Percentiles rank a stretch among this genome's conserved stretches.
These are phyloP conservation scores for Wickerhamiella spandovensis DNA, from an alignment of 805 yeast genomes.

Conservation along the genomic window DNA sequence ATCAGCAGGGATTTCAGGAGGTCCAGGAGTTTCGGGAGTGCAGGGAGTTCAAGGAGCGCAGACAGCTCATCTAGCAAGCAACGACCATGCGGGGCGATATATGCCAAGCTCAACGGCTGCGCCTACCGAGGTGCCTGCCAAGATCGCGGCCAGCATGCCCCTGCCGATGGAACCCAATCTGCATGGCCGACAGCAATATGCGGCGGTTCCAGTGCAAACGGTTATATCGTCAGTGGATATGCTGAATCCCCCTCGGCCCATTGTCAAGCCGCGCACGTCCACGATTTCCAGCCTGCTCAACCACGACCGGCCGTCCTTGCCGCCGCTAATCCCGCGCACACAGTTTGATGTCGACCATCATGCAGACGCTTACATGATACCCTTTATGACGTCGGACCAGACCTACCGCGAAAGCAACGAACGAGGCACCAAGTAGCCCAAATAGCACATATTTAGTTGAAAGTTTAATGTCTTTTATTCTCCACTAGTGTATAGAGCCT, in stretches of 20 bases:
- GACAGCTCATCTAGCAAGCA: no score
- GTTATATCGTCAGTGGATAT: neutral
- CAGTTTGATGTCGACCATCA: slow-evolving; percentile 6
- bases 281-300: slow-evolving; percentile 5
- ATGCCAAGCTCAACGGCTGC: neutral
- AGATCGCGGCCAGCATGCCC: neutral
- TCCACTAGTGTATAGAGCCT: no score
- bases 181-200: neutral
- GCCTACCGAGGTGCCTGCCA: neutral
- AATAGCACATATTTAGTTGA: neutral
- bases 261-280: slow-evolving; percentile 8
- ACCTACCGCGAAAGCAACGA: slow-evolving; percentile 15
- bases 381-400: slow-evolving; percentile 3
- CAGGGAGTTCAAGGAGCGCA: no score
- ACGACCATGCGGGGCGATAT: neutral
- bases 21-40: no score
- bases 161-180: neutral
- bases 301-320: slow-evolving; percentile 6
- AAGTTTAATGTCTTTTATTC: neutral
- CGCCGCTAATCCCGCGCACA: slow-evolving; percentile 7
- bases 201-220: neutral
- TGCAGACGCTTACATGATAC: neutral
- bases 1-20: no score
- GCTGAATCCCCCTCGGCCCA: slow-evolving; percentile 7
- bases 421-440: slow-evolving; percentile 4